Evolutionary conservation across 1,284 basidiomycete species (phyloP), one percentile per base, ranked within the genome.

Genomic region (Ceratobasidium sp.): DNA sequence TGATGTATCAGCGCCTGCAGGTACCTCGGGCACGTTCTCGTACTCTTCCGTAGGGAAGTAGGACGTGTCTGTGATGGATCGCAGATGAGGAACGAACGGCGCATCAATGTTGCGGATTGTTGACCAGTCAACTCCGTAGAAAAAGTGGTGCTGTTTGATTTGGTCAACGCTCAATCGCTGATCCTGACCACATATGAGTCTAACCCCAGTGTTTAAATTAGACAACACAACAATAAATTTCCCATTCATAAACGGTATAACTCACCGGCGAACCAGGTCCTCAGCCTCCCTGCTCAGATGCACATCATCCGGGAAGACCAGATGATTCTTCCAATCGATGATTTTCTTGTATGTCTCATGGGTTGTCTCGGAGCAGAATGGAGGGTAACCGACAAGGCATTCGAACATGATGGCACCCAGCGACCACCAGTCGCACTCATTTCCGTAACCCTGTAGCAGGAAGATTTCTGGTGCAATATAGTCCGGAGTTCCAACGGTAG

Each of bases 401-500:
- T 99, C 97, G 79, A 97, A 99, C 91, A 97, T 98, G 82, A 99
- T 98, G 3, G 96, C 96, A 12, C 97, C 94, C 59, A 96, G 83
- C 45, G 93, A 96, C 96, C 96, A 98, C 96, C 96, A 98, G 81
- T 98, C 96, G 79, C 96, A 97, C 82, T 98, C 97, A 81, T 98
- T 96, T 65, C 96, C 95, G 78, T 99, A 99, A 1, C 97, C 97
- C 79, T 97, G 93, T 83, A 97, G 92, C 79, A 97, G 83, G 86
- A 99, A 99, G 79, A 99, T 97, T 79, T 99, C 97, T 1, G 97
- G 97, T 0, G 97, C 96, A 77, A 99, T 99, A 85, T 99, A 99
- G 82, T 99, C 97, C 0, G 97, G 97, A 26, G 97, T 97, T 75
- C 97, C 97, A 76, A 99, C 97, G 30, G 97, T 99, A 1, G 96